Percentiles rank a stretch among this genome's conserved stretches.
Conservation (phyloP, 208 protist species). For the Leishmania aethiopica region DNA sequence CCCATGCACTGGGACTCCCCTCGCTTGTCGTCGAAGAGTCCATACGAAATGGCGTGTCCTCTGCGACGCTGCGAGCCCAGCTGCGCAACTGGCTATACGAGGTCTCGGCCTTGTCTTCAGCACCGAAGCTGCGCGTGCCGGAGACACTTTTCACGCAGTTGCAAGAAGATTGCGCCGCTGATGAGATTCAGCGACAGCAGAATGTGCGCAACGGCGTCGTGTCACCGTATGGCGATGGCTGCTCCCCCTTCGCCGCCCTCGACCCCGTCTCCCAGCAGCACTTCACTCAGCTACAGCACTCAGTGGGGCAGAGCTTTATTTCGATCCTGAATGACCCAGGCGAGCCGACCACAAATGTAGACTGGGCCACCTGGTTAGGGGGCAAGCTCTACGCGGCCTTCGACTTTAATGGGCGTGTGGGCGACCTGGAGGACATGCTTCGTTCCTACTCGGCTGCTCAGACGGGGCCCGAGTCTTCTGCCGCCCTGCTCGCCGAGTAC, state of each 20-base stretch:
- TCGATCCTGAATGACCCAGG: slow-evolving; percentile 90
- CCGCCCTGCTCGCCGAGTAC: slow-evolving; percentile 49
- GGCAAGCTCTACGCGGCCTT: slow-evolving; percentile 67
- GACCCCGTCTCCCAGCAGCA: slow-evolving; percentile 71
- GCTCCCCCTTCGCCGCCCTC: slow-evolving; percentile 49
- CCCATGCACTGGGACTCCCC: slow-evolving; percentile 59
- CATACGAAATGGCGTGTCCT: slow-evolving; percentile 72
- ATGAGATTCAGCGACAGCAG: slow-evolving; percentile 24
- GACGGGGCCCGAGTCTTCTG: slow-evolving; percentile 39
- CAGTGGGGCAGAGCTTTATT: slow-evolving; percentile 89
- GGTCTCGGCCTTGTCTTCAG: not conserved
- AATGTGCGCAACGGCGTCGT: slow-evolving; percentile 1
- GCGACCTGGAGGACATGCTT: slow-evolving; percentile 33
- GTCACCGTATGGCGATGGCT: slow-evolving; percentile 25
- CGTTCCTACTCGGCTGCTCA: slow-evolving; percentile 20
- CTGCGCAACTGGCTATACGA: slow-evolving; percentile 72
- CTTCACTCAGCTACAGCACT: slow-evolving; percentile 67
- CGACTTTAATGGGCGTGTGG: slow-evolving; percentile 46
- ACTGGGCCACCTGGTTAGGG: slow-evolving; percentile 74
- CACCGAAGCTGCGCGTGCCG: slow-evolving; percentile 34
- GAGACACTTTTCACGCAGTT: slow-evolving; percentile 39
- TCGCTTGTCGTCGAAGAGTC: slow-evolving; percentile 77
- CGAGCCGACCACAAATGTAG: slow-evolving; percentile 31
- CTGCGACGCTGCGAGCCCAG: slow-evolving; percentile 56
- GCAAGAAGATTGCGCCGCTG: slow-evolving; percentile 42